Conservation (phyloP, 768 basidiomycete genomes). For the Hericium rajendrae region DNA sequence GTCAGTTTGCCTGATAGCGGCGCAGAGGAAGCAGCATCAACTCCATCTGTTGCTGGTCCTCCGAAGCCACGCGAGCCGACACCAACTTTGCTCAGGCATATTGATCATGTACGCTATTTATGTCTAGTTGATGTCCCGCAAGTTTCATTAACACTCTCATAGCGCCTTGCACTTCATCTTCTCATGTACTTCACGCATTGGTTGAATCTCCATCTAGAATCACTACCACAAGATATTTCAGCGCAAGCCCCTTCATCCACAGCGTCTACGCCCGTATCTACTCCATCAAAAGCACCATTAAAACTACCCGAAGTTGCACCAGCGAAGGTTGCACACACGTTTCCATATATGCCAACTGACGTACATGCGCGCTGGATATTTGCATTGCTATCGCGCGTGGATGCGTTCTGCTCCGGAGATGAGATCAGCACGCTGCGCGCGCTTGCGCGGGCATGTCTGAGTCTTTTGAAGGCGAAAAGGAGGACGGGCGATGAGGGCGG, state of each 20-base stretch:
- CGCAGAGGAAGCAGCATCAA: neutral
- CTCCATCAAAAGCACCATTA: too few relatives aligned
- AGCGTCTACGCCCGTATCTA: too few relatives aligned
- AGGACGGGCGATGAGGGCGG: neutral
- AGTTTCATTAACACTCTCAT: conserved; percentile 5
- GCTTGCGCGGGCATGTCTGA: conserved; percentile 61
- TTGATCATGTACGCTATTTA: conserved; percentile 51
- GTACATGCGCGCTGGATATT: conserved; percentile 74
- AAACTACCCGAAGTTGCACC: too few relatives aligned
- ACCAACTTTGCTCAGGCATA: conserved; percentile 19
- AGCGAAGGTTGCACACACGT: neutral
- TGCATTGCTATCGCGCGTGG: conserved; percentile 57
- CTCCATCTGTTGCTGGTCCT: neutral
- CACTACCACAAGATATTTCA: too few relatives aligned
- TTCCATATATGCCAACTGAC: conserved; percentile 32
- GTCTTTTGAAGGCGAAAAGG: conserved; percentile 13
- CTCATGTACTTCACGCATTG: conserved; percentile 81
- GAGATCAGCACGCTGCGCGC: conserved; percentile 70
- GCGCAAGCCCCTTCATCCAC: too few relatives aligned
- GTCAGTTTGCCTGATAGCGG: too few relatives aligned
- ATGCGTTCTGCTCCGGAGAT: conserved; percentile 61
- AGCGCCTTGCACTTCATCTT: conserved; percentile 66
- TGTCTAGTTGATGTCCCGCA: neutral
- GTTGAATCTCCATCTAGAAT: conserved; percentile 54
- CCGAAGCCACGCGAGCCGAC: neutral